Conservation (phyloP, 1,284 basidiomycete genomes). For the Wallemia ichthyophaga region DNA sequence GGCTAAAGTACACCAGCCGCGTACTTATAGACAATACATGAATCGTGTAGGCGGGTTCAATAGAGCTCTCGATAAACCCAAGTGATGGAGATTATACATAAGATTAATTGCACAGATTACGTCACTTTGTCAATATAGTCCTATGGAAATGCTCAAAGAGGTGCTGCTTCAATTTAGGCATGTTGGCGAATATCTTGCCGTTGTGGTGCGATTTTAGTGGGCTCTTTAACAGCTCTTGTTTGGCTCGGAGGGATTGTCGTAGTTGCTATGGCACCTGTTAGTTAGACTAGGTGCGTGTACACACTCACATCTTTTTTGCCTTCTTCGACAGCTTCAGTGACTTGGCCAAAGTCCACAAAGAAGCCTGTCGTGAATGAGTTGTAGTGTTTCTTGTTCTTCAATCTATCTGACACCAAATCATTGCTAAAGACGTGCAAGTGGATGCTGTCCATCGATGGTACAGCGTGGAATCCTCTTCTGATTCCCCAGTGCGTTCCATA, state of each 20-base stretch:
- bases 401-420: constrained; percentile 36
- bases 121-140: no score
- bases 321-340: constrained; percentile 40
- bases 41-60: constrained; percentile 73
- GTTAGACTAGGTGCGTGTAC: constrained; percentile 10
- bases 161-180: background rate
- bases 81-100: constrained; percentile 16
- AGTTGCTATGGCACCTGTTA: background rate
- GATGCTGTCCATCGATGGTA: constrained; percentile 25
- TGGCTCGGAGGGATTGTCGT: background rate
- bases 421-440: constrained; percentile 57
- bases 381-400: constrained; percentile 83
- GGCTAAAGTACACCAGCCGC: constrained; percentile 48
- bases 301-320: constrained; percentile 10
- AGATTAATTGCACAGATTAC: no score
- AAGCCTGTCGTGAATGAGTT: constrained; percentile 72
- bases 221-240: background rate
- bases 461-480: constrained; percentile 58
- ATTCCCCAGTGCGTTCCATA: constrained; percentile 55
- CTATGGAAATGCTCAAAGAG: background rate
- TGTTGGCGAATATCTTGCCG: background rate
- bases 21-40: constrained; percentile 93
- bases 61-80: constrained; percentile 40
- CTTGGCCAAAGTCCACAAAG: constrained; percentile 46
- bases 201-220: background rate